Conservation (phyloP, 108 stramenopile genomes). For the Parietichytrium sp. region DNA sequence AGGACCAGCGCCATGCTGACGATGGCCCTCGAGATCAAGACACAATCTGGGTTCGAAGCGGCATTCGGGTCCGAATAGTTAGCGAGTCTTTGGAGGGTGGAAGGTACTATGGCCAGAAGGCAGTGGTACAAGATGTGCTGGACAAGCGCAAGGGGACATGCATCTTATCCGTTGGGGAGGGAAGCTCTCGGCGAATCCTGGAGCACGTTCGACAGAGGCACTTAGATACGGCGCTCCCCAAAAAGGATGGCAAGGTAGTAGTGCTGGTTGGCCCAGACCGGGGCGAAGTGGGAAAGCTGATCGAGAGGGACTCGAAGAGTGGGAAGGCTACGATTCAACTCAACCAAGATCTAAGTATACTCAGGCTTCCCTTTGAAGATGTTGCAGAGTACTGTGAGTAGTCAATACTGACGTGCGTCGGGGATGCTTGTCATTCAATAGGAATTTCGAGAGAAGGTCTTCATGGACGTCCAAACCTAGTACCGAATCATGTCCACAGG, state of each 20-base stretch:
- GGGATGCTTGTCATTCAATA: conserved; percentile 2
- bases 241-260: neutral
- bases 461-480: neutral
- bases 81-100: neutral
- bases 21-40: too few relatives aligned
- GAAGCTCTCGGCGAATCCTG: neutral
- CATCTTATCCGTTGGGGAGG: neutral
- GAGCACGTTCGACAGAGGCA: neutral
- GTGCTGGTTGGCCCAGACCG: neutral
- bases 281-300: neutral
- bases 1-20: too few relatives aligned
- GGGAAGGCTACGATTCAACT: neutral
- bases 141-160: neutral
- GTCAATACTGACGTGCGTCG: too few relatives aligned
- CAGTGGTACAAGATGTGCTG: neutral
- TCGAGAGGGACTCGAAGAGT: neutral
- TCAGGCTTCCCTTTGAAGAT: neutral
- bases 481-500: neutral
- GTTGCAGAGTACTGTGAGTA: too few relatives aligned
- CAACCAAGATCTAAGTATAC: neutral
- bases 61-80: conserved; percentile 19
- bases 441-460: neutral
- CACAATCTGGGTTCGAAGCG: too few relatives aligned
- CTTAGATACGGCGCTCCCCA: conserved; percentile 15
- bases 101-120: neutral